Evolutionary conservation across 208 protist species (phyloP), one percentile per base, ranked within the genome.

Genomic region (Wallacemonas sp.): DNA sequence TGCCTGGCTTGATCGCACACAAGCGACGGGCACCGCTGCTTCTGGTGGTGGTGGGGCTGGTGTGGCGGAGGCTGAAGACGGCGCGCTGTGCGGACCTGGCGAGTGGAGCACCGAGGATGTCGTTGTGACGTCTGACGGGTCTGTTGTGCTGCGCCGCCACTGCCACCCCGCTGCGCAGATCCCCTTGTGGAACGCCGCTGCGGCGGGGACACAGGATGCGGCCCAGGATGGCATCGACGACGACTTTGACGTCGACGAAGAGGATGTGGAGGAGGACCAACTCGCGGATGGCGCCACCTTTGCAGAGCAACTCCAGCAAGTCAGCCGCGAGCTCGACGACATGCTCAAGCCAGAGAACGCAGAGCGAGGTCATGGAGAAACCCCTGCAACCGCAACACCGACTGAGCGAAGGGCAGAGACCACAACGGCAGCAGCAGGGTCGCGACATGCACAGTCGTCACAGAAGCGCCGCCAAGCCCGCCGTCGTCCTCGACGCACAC

Each of bases 101-200:
- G 52, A 58, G 52, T 58, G 52, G 52, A 58, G 30, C 52, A 58
- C 19, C 5, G 57, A 46, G 23, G 57, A 63, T 49, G 57, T 63
- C 9, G 68, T 80, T 19, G 74, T 80, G 36, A 74, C 74, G 2
- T 63, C 72, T 16, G 74, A 80, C 24, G 74, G 57, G 23, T 24
- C 41, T 11, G 39, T 63, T 26, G 57, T 49, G 0, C 36, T 63
- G 16, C 57, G 57, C 6, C 26, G 52, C 32, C 32, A 17, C 32
- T 41, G 32, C 32, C 52, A 41, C 52, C 4, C 52, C 19, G 19
- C 43, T 19, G 11, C 19, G 30, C n/a, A n/a, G n/a, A n/a, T n/a
- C n/a, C n/a, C n/a, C n/a, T n/a, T n/a, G n/a, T n/a, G n/a, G n/a
- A n/a, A n/a, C n/a, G n/a, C n/a, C n/a, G n/a, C n/a, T n/a, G n/a